phyloP scores from a whole-genome alignment of 495 filamentous ascomycete genomes.

The Chlorociboria aeruginascens region DNA sequence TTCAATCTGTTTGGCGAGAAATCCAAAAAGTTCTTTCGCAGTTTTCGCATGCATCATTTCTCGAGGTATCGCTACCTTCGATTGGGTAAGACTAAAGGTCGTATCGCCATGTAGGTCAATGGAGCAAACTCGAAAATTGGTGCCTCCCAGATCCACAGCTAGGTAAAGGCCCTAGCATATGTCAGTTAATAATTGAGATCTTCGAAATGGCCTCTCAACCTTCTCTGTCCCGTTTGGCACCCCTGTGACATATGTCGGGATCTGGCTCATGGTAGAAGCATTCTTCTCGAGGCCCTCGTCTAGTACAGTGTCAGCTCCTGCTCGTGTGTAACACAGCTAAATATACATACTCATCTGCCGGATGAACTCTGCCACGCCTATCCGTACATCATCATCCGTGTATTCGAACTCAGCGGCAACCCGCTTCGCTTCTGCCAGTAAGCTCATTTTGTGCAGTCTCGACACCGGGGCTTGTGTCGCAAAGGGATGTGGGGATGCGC shows the following conservation, averaged over 20 bases:
- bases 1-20: slow-evolving; percentile 86
- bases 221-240: slow-evolving; percentile 98
- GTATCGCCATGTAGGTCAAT: slow-evolving; percentile 83
- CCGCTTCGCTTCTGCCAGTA: slow-evolving; percentile 61
- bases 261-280: slow-evolving; percentile 77
- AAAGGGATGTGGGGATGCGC: slow-evolving; percentile 35
- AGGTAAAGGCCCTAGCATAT: slow-evolving; percentile 66
- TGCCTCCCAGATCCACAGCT: slow-evolving; percentile 92
- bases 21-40: slow-evolving; percentile 79
- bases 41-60: slow-evolving; percentile 85
- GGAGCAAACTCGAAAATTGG: slow-evolving; percentile 96
- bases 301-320: slow-evolving; percentile 16
- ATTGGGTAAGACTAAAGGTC: slow-evolving; percentile 83
- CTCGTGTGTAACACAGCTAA: not conserved
- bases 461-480: slow-evolving; percentile 33
- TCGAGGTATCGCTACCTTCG: slow-evolving; percentile 80
- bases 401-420: slow-evolving; percentile 84
- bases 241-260: slow-evolving; percentile 89
- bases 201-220: slow-evolving; percentile 27
- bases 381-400: slow-evolving; percentile 62
- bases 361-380: slow-evolving; percentile 73
- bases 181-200: not conserved
- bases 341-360: slow-evolving; percentile 58
- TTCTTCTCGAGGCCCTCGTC: slow-evolving; percentile 73
- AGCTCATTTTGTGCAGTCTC: slow-evolving; percentile 37